phyloP scores from a whole-genome alignment of 495 filamentous ascomycete species.

The Aspergillus nidulans region DNA sequence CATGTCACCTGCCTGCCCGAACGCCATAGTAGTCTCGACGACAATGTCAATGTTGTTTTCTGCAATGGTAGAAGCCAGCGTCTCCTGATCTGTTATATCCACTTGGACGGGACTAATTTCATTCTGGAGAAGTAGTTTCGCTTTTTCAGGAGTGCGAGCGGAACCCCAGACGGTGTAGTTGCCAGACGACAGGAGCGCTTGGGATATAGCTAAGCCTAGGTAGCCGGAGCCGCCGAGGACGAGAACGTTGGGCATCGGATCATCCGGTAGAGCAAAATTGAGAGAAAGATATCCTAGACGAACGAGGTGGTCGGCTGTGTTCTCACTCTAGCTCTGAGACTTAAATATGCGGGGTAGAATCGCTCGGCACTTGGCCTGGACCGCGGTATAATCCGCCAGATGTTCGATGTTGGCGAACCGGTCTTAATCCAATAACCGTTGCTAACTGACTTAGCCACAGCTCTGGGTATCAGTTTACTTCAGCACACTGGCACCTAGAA shows the following conservation, averaged over 20 bases:
- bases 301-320: too few relatives aligned
- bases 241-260: constrained; percentile 44
- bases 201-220: constrained; percentile 31
- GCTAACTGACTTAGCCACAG: too few relatives aligned
- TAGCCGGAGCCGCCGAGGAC: constrained; percentile 43
- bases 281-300: too few relatives aligned
- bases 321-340: too few relatives aligned
- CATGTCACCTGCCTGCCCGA: constrained; percentile 2
- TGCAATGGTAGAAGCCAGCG: constrained; percentile 16
- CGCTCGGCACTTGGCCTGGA: too few relatives aligned
- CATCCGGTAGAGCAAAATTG: too few relatives aligned
- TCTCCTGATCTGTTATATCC: constrained; percentile 3
- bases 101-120: constrained; percentile 25
- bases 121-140: constrained; percentile 19
- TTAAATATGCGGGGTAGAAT: too few relatives aligned
- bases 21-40: constrained; percentile 26
- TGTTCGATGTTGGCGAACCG: too few relatives aligned
- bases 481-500: too few relatives aligned
- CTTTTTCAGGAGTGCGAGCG: constrained; percentile 31
- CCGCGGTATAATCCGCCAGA: too few relatives aligned
- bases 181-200: constrained; percentile 29
- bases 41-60: constrained; percentile 32
- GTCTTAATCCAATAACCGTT: too few relatives aligned
- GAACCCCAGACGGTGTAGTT: constrained; percentile 38
- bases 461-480: too few relatives aligned